These are phyloP conservation scores for Pyrenochaeta sp. DNA, from an alignment of 2,329 filamentous ascomycete genomes.

Conservation along the genomic window DNA sequence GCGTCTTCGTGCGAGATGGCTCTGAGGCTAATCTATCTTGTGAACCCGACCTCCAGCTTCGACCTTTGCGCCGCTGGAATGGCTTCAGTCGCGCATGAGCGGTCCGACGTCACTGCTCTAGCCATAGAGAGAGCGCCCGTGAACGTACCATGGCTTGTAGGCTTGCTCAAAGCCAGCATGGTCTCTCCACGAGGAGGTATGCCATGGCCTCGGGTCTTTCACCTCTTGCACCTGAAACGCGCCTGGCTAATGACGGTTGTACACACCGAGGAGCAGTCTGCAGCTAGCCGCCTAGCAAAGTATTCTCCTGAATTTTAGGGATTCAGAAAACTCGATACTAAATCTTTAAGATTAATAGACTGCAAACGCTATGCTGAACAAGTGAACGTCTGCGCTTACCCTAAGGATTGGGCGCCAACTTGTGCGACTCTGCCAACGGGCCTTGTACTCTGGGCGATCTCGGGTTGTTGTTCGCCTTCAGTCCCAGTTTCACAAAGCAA, in stretches of 20 bases:
- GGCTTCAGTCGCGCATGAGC: conserved; percentile 11
- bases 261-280: conserved; percentile 8
- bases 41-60: conserved; percentile 12
- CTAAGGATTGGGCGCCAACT: conserved; percentile 13
- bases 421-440: conserved; percentile 33
- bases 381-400: conserved; percentile 3
- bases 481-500: conserved; percentile 34
- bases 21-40: conserved; percentile 11
- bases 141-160: conserved; percentile 14
- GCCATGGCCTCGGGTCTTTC: conserved; percentile 39
- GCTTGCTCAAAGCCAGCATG: conserved; percentile 5
- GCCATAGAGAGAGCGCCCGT: conserved; percentile 2
- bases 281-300: conserved; percentile 9
- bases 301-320: background rate
- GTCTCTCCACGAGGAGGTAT: conserved; percentile 25
- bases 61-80: conserved; percentile 9
- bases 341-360: background rate
- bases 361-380: background rate
- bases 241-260: conserved; percentile 18
- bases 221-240: conserved; percentile 40
- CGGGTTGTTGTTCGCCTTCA: conserved; percentile 26
- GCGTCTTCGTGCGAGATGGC: conserved; percentile 16
- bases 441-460: conserved; percentile 23
- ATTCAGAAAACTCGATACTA: background rate
- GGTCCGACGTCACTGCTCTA: conserved; percentile 3